Evolutionary conservation across 495 filamentous ascomycete genomes (phyloP), one percentile per base, ranked within the genome.

Genomic region (Daldinia bambusicola): DNA sequence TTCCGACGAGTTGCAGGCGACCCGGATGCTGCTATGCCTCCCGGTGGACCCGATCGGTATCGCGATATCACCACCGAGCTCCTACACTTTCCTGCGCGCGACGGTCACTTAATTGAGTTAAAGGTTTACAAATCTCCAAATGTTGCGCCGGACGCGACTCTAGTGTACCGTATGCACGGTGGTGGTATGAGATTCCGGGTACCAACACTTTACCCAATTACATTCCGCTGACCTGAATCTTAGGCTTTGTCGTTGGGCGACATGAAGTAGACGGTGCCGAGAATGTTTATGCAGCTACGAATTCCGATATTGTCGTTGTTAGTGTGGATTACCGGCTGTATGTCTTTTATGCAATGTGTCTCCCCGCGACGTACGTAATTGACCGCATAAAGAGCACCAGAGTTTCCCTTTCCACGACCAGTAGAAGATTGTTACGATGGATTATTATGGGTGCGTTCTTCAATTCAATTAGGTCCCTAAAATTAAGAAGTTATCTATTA

Each of bases 231-330:
- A 48, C 9, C 2, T 48, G 55, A 14, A 60, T 31, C 6, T 37
- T 53, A 76, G 75, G 75, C 51, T 63, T 32, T 18, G 66, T 51
- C 4, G 66, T 77, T 10, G 75, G 75, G 31, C 10, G 43, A 6
- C 73, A 75, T 34, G 70, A 76, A 57, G 55, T 61, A 22, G 73
- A 77, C 16, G 70, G 74, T 13, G 61, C 62, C 18, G 75, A 77
- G 66, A 72, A 75, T 30, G 65, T 76, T 10, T 73, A 75, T 52
- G 74, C 74, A 4, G 75, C 73, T 3, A 69, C 58, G 6, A 66
- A 71, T 14, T 56, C 63, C n/a, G 52, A 76, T 30, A 74, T 75
- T 4, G 67, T 75, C 12, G 43, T 48, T 5, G 18, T 48, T 3
- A 48, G 43, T 12, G 18, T 48, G 20, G 43, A 48, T 22, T 48